Evolutionary conservation across 306 rosid species (phyloP).

Genomic region (Cajanus cajan): DNA sequence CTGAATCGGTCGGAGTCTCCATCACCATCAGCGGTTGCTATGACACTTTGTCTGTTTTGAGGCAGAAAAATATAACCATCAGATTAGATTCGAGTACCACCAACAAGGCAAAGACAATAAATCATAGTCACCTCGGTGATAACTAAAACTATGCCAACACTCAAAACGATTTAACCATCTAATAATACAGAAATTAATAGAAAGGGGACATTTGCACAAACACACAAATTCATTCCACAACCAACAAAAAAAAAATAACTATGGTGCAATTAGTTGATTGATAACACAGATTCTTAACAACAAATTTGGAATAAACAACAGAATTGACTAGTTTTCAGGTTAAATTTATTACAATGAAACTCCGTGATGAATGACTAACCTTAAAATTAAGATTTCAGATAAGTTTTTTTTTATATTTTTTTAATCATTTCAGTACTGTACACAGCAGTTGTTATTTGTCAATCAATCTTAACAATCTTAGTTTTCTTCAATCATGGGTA

Average conservation of each 20-base stretch:
- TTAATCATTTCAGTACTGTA: not conserved
- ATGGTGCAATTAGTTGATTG: not conserved
- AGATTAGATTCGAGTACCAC: not conserved
- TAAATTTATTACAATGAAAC: not conserved
- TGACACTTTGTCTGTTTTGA: constrained; percentile 25
- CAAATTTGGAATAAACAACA: not conserved
- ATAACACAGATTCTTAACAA: not conserved
- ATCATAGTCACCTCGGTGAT: not conserved
- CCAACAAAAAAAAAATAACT: not conserved
- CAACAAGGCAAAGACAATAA: not conserved
- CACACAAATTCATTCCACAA: too few species aligned
- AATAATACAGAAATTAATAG: too few species aligned
- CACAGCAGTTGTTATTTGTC: not conserved
- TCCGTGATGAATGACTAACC: not conserved
- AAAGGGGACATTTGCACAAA: not conserved
- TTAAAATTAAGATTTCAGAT: not conserved
- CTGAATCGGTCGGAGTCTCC: not conserved
- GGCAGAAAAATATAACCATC: not conserved
- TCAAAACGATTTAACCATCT: not conserved
- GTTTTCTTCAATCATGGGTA: not conserved
- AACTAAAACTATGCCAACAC: not conserved
- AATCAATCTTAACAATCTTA: not conserved
- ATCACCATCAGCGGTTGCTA: constrained; percentile 24
- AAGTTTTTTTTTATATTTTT: not conserved
- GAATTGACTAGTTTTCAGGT: not conserved